Conservation (phyloP, 2,329 filamentous ascomycete species). For the Apiospora marii region DNA sequence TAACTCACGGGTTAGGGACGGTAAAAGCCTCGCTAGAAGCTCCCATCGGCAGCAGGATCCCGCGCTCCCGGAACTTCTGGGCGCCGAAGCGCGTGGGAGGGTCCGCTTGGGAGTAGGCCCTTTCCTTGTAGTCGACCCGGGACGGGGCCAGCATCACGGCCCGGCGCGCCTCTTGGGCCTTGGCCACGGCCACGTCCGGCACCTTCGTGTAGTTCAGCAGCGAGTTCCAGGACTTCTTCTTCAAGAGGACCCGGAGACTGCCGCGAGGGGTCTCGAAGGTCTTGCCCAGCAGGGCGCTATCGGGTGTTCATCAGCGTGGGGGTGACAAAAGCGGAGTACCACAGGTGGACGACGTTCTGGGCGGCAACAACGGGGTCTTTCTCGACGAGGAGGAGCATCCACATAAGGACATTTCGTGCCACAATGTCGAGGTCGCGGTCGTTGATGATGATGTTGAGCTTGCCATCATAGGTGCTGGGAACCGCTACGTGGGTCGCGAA, state of each 20-base stretch:
- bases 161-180: too few species aligned
- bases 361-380: conserved; percentile 21
- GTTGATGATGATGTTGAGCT: conserved; percentile 26
- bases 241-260: too few species aligned
- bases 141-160: neutral
- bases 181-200: too few species aligned
- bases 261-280: conserved; percentile 10
- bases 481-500: conserved; percentile 23
- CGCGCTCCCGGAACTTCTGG: neutral
- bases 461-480: conserved; percentile 17
- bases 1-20: neutral
- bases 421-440: conserved; percentile 26
- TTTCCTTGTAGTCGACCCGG: neutral
- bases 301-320: conserved; percentile 23
- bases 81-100: neutral
- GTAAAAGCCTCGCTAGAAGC: neutral
- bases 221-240: too few species aligned
- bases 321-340: conserved; percentile 30
- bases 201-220: too few species aligned
- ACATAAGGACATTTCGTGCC: conserved; percentile 26
- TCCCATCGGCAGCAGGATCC: neutral
- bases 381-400: conserved; percentile 26
- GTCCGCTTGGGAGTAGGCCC: neutral
- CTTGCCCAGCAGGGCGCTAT: too few species aligned
- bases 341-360: conserved; percentile 28